These are phyloP conservation scores for Phytophthora pseudosyringae DNA, from an alignment of 352 stramenopile genomes.

Conservation along the genomic window DNA sequence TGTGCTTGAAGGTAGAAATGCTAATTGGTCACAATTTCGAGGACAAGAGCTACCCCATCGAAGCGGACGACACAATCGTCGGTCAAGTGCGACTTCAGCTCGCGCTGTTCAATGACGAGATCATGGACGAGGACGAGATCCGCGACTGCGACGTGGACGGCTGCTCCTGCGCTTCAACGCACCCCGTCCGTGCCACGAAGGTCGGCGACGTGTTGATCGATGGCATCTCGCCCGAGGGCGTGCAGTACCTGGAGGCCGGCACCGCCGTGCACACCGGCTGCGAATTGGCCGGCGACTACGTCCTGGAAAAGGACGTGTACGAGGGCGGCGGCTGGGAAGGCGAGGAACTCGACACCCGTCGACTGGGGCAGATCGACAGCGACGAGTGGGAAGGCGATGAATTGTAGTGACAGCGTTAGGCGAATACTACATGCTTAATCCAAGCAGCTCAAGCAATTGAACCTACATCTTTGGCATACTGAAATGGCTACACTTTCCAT, in stretches of 20 bases:
- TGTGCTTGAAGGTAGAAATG: conserved; percentile 70
- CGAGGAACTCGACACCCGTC: conserved; percentile 30
- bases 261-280: conserved; percentile 69
- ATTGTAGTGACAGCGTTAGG: conserved; percentile 34
- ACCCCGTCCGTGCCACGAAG: conserved; percentile 68
- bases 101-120: conserved; percentile 82
- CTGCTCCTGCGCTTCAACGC: conserved; percentile 64
- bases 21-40: conserved; percentile 72
- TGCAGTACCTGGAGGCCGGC: conserved; percentile 76
- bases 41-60: conserved; percentile 76
- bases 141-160: conserved; percentile 68
- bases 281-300: conserved; percentile 73
- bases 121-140: conserved; percentile 68
- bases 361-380: conserved; percentile 33
- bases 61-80: conserved; percentile 80
- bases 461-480: background rate
- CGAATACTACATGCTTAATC: background rate
- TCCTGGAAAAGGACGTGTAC: conserved; percentile 76
- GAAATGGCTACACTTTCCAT: conserved; percentile 16
- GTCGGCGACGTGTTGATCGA: conserved; percentile 79
- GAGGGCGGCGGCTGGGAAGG: conserved; percentile 38
- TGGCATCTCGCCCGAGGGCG: conserved; percentile 69
- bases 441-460: conserved; percentile 3
- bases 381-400: conserved; percentile 73
- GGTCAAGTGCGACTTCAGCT: conserved; percentile 76